phyloP scores from a whole-genome alignment of 176 grass and related monocot genomes.

The bread wheat (Triticum aestivum) region DNA sequence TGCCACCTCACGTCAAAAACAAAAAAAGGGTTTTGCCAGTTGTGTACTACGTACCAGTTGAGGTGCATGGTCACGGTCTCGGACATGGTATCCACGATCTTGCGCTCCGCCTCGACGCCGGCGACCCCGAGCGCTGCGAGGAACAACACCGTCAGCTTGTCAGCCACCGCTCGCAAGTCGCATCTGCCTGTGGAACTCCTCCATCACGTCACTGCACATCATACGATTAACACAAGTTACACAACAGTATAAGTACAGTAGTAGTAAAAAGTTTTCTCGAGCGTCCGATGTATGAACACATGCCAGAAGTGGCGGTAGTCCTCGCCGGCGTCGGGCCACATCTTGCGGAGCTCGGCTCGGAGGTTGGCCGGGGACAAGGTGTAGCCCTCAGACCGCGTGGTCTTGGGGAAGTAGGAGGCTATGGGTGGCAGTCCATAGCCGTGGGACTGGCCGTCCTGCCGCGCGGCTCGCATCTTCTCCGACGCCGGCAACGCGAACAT shows the following conservation, averaged over 20 bases:
- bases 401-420: conserved; percentile 97
- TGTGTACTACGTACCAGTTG: conserved; percentile 46
- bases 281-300: no score
- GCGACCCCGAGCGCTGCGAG: conserved; percentile 64
- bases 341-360: conserved; percentile 56
- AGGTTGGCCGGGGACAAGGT: conserved; percentile 70
- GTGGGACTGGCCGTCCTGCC: conserved; percentile 43
- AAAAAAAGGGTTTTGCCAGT: no score
- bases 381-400: conserved; percentile 98
- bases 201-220: conserved; percentile 69
- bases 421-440: conserved; percentile 90
- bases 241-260: no score
- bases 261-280: no score
- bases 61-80: conserved; percentile 54
- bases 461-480: conserved; percentile 68
- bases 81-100: conserved; percentile 51
- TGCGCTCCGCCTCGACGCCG: conserved; percentile 32
- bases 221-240: no score
- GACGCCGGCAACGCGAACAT: conserved; percentile 72
- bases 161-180: conserved; percentile 44
- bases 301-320: no score
- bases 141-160: conserved; percentile 52
- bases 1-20: no score
- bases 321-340: conserved; percentile 65
- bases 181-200: conserved; percentile 83